Conservation (phyloP, 2,329 filamentous ascomycete species). For the Scedosporium apiospermum region DNA sequence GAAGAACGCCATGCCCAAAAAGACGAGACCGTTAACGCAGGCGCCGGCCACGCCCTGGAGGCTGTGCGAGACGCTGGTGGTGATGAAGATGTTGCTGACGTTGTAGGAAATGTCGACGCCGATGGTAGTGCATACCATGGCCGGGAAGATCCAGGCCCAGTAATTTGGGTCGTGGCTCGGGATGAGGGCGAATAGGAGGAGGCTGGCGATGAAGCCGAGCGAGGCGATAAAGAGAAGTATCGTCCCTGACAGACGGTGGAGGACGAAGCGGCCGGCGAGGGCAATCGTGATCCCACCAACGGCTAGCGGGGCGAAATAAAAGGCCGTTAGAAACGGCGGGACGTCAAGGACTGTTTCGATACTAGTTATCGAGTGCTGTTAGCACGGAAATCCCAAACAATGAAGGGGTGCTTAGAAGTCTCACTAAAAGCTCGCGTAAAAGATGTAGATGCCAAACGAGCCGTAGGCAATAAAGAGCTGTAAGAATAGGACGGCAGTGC, state of each 20-base stretch:
- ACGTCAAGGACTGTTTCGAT: slow-evolving; percentile 43
- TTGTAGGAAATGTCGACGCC: slow-evolving; percentile 60
- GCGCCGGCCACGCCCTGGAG: slow-evolving; percentile 57
- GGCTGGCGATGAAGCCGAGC: slow-evolving; percentile 37
- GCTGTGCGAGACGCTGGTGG: slow-evolving; percentile 46
- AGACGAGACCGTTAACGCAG: slow-evolving; percentile 53
- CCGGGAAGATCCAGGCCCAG: slow-evolving; percentile 56
- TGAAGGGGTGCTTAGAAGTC: slow-evolving; percentile 12
- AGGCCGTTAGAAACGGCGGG: slow-evolving; percentile 43
- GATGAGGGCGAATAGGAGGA: slow-evolving; percentile 46
- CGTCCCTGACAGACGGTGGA: slow-evolving; percentile 45
- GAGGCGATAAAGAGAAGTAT: slow-evolving; percentile 42
- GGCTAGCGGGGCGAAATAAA: slow-evolving; percentile 50
- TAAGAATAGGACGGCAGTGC: slow-evolving; percentile 47
- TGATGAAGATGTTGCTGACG: slow-evolving; percentile 58
- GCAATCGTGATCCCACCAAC: slow-evolving; percentile 49
- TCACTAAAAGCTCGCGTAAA: slow-evolving; percentile 57
- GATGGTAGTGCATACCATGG: slow-evolving; percentile 49
- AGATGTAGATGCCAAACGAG: slow-evolving; percentile 51
- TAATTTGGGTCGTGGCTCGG: slow-evolving; percentile 40
- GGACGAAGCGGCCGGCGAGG: slow-evolving; percentile 40
- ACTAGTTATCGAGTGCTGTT: slow-evolving; percentile 16
- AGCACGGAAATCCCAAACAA: not conserved
- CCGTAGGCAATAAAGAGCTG: slow-evolving; percentile 41
- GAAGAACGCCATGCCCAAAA: slow-evolving; percentile 38